phyloP scores from a whole-genome alignment of 1,139 yeast genomes.

The Hansenula lynferdii region DNA sequence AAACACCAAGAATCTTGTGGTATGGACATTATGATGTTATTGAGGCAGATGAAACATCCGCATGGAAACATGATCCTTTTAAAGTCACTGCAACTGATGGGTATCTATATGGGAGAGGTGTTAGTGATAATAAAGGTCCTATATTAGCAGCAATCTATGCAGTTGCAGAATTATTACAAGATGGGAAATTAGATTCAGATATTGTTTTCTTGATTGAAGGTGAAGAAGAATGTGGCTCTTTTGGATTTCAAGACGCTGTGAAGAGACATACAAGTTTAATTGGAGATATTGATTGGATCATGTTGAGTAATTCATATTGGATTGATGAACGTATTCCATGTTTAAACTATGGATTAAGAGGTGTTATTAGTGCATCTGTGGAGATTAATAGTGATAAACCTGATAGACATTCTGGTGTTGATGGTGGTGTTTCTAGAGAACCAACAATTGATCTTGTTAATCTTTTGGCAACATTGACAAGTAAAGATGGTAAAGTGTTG shows the following conservation, averaged over 20 bases:
- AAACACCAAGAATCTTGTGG: slow-evolving; percentile 56
- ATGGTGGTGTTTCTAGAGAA: slow-evolving; percentile 87
- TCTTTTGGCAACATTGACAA: slow-evolving; percentile 58
- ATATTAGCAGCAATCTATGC: slow-evolving; percentile 85
- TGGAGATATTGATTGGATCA: slow-evolving; percentile 81
- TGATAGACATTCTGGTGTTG: slow-evolving; percentile 94
- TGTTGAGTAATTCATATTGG: slow-evolving; percentile 93
- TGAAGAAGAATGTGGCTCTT: slow-evolving; percentile 91
- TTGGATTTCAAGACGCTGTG: slow-evolving; percentile 73
- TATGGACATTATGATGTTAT: slow-evolving; percentile 98
- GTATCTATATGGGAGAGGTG: slow-evolving; percentile 87
- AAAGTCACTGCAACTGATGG: slow-evolving; percentile 74
- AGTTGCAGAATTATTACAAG: slow-evolving; percentile 64
- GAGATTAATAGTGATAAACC: slow-evolving; percentile 68
- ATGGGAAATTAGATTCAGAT: slow-evolving; percentile 56
- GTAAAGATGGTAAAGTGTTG: slow-evolving; percentile 51
- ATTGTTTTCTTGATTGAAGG: slow-evolving; percentile 88
- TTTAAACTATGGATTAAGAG: slow-evolving; percentile 88
- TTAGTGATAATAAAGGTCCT: slow-evolving; percentile 94
- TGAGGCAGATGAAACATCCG: slow-evolving; percentile 50
- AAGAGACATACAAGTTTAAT: slow-evolving; percentile 42
- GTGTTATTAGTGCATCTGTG: slow-evolving; percentile 79
- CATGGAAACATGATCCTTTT: slow-evolving; percentile 83
- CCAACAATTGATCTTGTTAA: slow-evolving; percentile 86
- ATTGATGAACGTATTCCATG: slow-evolving; percentile 86